Conservation (phyloP, 1,284 basidiomycete species). For the Cronartium ribicola region DNA sequence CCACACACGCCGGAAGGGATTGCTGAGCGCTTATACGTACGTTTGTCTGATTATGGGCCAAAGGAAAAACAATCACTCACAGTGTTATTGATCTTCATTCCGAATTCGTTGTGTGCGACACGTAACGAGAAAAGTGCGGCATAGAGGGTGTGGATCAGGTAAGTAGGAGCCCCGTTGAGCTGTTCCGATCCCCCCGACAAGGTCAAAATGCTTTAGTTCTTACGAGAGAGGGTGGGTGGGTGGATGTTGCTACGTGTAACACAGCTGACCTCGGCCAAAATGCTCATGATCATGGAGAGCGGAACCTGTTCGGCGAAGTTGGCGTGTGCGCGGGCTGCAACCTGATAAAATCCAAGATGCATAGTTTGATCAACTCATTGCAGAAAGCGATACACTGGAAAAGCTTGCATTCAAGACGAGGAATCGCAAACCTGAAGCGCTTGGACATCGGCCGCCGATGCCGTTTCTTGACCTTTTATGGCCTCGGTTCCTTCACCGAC, state of each 20-base stretch:
- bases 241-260: too few species aligned
- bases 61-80: background rate
- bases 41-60: background rate
- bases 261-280: background rate
- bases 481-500: background rate
- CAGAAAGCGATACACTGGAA: too few species aligned
- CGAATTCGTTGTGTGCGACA: background rate
- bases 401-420: background rate
- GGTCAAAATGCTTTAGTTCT: too few species aligned
- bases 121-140: constrained; percentile 2
- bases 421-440: background rate
- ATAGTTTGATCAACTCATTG: background rate
- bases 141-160: background rate
- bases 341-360: background rate
- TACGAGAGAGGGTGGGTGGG: too few species aligned
- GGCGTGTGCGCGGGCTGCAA: background rate
- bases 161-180: constrained; percentile 1
- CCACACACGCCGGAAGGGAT: background rate
- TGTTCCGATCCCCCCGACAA: background rate
- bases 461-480: background rate
- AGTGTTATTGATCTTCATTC: constrained; percentile 1
- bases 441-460: background rate
- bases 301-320: background rate
- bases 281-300: constrained; percentile 2
- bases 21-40: background rate